These are phyloP conservation scores for Aureobasidium musti DNA, from an alignment of 2,329 filamentous ascomycete genomes.

Conservation along the genomic window DNA sequence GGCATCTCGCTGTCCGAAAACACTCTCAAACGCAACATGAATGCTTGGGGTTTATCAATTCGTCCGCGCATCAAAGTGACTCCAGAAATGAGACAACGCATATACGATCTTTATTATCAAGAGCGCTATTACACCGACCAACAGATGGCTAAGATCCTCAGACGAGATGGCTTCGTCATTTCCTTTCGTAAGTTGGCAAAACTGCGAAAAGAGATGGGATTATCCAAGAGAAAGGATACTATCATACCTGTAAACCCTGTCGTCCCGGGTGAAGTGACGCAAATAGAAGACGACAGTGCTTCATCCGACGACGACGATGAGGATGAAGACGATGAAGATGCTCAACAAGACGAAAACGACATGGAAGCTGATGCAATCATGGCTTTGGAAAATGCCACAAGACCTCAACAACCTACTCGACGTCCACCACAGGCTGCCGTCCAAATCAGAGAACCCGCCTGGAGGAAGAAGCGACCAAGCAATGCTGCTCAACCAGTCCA, in stretches of 20 bases:
- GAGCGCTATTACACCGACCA: conserved; percentile 20
- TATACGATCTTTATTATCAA: conserved; percentile 23
- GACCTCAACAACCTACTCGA: not conserved
- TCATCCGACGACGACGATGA: not conserved
- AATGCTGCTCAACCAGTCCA: not conserved
- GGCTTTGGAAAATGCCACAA: not conserved
- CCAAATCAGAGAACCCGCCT: not conserved
- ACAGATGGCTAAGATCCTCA: conserved; percentile 25
- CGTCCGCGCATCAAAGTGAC: conserved; percentile 21
- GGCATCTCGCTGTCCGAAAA: conserved; percentile 2
- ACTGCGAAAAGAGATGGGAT: conserved; percentile 18
- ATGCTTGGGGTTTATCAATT: conserved; percentile 9
- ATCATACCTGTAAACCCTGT: conserved; percentile 14
- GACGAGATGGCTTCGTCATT: conserved; percentile 14
- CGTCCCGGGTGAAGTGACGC: not conserved
- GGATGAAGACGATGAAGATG: not conserved
- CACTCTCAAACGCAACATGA: conserved; percentile 23
- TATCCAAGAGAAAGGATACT: conserved; percentile 18
- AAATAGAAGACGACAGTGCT: not conserved
- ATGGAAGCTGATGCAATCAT: not conserved
- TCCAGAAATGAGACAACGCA: conserved; percentile 19
- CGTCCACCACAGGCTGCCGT: not conserved
- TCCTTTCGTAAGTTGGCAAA: conserved; percentile 11
- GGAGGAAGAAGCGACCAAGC: conserved; percentile 6
- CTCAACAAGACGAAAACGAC: not conserved